Base-by-base conservation (phyloP, 1,139 yeast genomes). In the Entelexis sorbosivorans region DNA sequence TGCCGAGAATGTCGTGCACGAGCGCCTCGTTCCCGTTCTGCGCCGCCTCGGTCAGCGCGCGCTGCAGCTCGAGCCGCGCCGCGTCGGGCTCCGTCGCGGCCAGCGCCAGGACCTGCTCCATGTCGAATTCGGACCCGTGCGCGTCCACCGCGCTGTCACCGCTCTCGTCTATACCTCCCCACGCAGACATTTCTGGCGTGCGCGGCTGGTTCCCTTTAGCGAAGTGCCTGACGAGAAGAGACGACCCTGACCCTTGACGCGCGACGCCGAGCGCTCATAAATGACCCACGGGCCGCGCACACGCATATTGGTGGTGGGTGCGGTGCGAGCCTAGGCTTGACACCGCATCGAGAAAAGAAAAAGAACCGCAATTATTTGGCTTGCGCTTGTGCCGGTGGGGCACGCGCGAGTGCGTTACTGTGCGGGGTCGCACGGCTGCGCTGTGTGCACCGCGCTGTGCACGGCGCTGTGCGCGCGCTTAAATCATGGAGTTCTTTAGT, bases 11-110 rank as follows among this genome's bases (percentile, higher is more conserved):
- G 38, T 63, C 60, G 20, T 61, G 60, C 4, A 68, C 62, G 17
- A 59, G 51, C 22, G 58, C 63, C 24, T 58, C 56, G 52, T 65
- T 64, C 32, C 73, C 73, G 52, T 65, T 67, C 53, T 67, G 64
- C 3, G 71, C 62, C 5, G 70, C 68, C 11, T 60, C 60, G 31
- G 64, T 57, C 22, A 69, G 58, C 22, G 43, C 39, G 11, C 44
- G 40, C 32, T 56, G 55, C 20, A 59, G 47, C 24, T 51, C 52
- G 28, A n/a, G 35, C 7, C 22, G 13, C 20, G 53, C 51, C 24
- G 43, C 49, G 9, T 43, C 53, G 26, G 34, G 26, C 22, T 51
- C 53, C 17, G 38, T 13, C 43, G 39, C 42, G 9, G 53, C 53
- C 13, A 24, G 17, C 16, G 17, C 43, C 2, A 43, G 48, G 10